Conservation (phyloP, 148 eudicot genomes). For the Silene latifolia region DNA sequence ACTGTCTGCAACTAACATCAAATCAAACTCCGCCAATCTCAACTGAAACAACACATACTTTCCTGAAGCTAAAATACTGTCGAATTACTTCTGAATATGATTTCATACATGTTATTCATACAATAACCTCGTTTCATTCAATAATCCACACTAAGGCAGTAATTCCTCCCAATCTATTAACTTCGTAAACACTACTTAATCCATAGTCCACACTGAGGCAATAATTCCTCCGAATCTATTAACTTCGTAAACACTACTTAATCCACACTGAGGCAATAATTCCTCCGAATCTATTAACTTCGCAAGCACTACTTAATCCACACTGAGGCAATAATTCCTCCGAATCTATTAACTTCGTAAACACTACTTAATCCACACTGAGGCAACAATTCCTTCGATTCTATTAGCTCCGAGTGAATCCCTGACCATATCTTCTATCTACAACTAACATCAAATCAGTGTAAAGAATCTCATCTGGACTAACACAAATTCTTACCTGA, state of each 20-base stretch:
- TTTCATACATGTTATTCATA: too few relatives aligned
- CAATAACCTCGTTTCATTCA: too few relatives aligned
- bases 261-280: neutral
- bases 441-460: neutral
- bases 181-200: neutral
- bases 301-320: neutral
- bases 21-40: too few relatives aligned
- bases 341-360: neutral
- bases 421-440: neutral
- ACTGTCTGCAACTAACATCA: too few relatives aligned
- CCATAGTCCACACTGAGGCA: too few relatives aligned
- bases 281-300: neutral
- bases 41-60: too few relatives aligned
- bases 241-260: neutral
- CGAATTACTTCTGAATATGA: too few relatives aligned
- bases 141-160: too few relatives aligned
- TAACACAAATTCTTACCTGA: too few relatives aligned
- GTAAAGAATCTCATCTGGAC: neutral
- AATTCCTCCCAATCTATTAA: too few relatives aligned
- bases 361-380: neutral
- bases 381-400: neutral
- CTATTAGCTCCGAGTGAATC: neutral
- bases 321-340: neutral
- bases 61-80: too few relatives aligned
- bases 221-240: too few relatives aligned